A percentile compares a stretch with the other conserved stretches of the same genome.
Evolutionary conservation across 805 yeast species (phyloP).

Genomic region (Pichia deserticola): DNA sequence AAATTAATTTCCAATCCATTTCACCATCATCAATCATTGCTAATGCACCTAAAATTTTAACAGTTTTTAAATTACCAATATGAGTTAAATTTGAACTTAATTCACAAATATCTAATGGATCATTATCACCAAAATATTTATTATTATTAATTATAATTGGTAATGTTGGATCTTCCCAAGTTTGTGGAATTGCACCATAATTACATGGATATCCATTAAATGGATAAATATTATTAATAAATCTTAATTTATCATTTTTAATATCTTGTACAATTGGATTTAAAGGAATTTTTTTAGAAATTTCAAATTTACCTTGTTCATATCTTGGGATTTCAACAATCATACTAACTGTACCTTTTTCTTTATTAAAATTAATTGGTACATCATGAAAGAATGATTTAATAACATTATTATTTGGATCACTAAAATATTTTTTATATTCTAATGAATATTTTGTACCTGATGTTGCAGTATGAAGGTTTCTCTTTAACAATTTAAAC

Average conservation of each 20-base stretch:
- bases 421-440: conserved; percentile 37
- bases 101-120: conserved; percentile 92
- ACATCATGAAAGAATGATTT: conserved; percentile 67
- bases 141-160: conserved; percentile 26
- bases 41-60: conserved; percentile 66
- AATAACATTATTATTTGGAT: background rate
- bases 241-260: conserved; percentile 61
- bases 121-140: conserved; percentile 70
- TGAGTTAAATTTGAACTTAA: conserved; percentile 50
- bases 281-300: conserved; percentile 45
- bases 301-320: conserved; percentile 80
- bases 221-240: conserved; percentile 74
- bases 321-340: conserved; percentile 75
- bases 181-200: conserved; percentile 86
- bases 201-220: conserved; percentile 80
- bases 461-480: conserved; percentile 3
- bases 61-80: conserved; percentile 50
- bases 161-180: conserved; percentile 92
- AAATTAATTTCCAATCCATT: conserved; percentile 89
- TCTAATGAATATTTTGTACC: conserved; percentile 34
- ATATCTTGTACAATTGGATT: conserved; percentile 80
- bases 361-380: conserved; percentile 44
- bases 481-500: background rate
- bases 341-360: conserved; percentile 45
- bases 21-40: conserved; percentile 91